Conservation (phyloP, 257 asterid genomes). For the Nicotiana obtusifolia region DNA sequence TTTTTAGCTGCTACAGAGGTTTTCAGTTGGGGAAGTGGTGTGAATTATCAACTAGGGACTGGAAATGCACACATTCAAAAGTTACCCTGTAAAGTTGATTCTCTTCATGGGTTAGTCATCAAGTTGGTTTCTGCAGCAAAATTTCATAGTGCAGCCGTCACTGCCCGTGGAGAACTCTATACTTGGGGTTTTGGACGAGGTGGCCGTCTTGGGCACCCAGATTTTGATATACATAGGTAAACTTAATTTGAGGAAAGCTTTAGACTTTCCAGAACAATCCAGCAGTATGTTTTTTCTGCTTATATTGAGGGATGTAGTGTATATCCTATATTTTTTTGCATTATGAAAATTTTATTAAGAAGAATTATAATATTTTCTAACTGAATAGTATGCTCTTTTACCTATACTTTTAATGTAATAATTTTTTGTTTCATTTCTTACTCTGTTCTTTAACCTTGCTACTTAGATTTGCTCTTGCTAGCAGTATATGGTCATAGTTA, state of each 20-base stretch:
- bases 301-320: not conserved
- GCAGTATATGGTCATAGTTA: not conserved
- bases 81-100: slow-evolving; percentile 92
- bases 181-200: slow-evolving; percentile 99
- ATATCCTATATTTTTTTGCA: not conserved
- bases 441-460: not conserved
- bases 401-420: not conserved
- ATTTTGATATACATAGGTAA: slow-evolving; percentile 94
- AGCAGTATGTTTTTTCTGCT: not conserved
- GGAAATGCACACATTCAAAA: slow-evolving; percentile 97
- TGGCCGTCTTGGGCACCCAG: slow-evolving; percentile 98
- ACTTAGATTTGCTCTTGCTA: not conserved
- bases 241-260: not conserved
- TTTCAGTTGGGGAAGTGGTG: slow-evolving; percentile 99
- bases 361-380: not conserved
- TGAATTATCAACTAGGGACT: slow-evolving; percentile 96
- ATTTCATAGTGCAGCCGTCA: slow-evolving; percentile 95
- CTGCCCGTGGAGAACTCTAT: slow-evolving; percentile 78
- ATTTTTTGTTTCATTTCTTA: not conserved
- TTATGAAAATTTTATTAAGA: not conserved
- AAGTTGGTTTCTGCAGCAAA: slow-evolving; percentile 77
- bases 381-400: not conserved
- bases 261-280: not conserved
- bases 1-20: slow-evolving; percentile 79
- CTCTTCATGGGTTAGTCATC: slow-evolving; percentile 68